Evolutionary conservation across 2,329 filamentous ascomycete species (phyloP).

Genomic region (Rosellinia necatrix): DNA sequence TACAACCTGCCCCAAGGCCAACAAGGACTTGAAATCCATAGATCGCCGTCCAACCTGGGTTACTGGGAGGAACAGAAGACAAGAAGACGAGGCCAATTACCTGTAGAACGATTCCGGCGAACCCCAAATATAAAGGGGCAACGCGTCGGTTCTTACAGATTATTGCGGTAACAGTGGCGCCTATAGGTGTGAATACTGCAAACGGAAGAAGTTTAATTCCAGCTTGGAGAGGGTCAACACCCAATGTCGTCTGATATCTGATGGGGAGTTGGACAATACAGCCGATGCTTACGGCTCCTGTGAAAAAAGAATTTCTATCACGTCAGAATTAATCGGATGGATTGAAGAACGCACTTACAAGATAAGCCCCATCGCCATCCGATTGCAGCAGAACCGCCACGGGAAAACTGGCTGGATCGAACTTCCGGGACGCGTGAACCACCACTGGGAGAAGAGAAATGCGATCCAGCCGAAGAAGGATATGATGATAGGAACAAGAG

Average conservation of each 20-base stretch:
- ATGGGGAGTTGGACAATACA: slow-evolving; percentile 26
- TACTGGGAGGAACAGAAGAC: slow-evolving; percentile 1
- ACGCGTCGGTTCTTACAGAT: slow-evolving; percentile 19
- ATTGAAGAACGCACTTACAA: slow-evolving; percentile 17
- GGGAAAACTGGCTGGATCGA: slow-evolving; percentile 25
- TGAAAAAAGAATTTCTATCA: slow-evolving; percentile 26
- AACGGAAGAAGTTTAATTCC: slow-evolving; percentile 26
- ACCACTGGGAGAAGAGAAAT: slow-evolving; percentile 28
- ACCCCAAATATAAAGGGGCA: slow-evolving; percentile 20
- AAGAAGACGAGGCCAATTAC: slow-evolving; percentile 22
- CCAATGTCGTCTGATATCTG: slow-evolving; percentile 26
- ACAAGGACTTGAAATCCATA: slow-evolving; percentile 26
- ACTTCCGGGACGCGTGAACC: slow-evolving; percentile 9
- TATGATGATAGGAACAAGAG: slow-evolving; percentile 8
- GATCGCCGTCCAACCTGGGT: slow-evolving; percentile 5
- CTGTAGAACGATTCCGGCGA: slow-evolving; percentile 18
- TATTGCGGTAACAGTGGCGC: slow-evolving; percentile 11
- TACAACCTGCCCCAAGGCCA: slow-evolving; percentile 22
- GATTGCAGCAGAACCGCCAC: slow-evolving; percentile 27
- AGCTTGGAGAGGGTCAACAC: slow-evolving; percentile 21
- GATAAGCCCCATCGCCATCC: slow-evolving; percentile 25
- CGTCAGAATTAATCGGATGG: background rate
- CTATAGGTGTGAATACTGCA: slow-evolving; percentile 14
- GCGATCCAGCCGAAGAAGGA: slow-evolving; percentile 20
- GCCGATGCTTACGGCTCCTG: slow-evolving; percentile 23